Evolutionary conservation across 1,284 basidiomycete species (phyloP).

Genomic region (Trametes versicolor): DNA sequence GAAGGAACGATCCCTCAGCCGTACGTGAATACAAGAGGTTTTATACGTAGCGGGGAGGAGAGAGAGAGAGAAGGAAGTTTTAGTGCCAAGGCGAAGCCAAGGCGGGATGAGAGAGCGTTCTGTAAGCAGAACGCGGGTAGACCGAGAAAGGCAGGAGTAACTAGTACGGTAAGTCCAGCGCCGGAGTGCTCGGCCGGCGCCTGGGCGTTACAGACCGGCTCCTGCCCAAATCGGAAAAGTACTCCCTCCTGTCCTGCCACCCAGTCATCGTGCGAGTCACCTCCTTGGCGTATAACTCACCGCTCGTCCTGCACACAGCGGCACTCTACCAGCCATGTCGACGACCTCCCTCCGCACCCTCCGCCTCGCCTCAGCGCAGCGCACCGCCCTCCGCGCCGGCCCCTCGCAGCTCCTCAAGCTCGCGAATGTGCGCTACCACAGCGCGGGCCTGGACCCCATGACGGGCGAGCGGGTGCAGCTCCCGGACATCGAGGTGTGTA

Average conservation of each 20-base stretch:
- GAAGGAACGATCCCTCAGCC: conserved; percentile 4
- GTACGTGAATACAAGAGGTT: not conserved
- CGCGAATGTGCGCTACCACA: conserved; percentile 32
- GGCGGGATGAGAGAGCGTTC: not conserved
- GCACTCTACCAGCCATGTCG: conserved; percentile 19
- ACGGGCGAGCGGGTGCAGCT: conserved; percentile 39
- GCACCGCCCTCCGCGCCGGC: conserved; percentile 10
- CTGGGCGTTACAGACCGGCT: not conserved
- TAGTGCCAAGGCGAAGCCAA: not conserved
- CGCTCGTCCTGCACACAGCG: not conserved
- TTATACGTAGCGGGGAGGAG: not conserved
- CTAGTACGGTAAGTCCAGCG: not conserved
- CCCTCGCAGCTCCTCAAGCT: conserved; percentile 24
- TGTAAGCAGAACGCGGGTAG: not conserved
- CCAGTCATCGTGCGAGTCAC: conserved; percentile 19
- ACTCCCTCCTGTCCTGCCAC: not conserved
- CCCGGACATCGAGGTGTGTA: conserved; percentile 44
- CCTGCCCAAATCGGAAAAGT: not conserved
- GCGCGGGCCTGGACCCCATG: conserved; percentile 37
- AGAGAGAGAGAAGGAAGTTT: not conserved
- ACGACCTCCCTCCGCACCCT: conserved; percentile 25
- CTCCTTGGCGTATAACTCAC: conserved; percentile 2
- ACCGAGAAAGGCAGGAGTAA: not conserved
- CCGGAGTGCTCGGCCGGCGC: not conserved
- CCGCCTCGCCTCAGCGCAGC: conserved; percentile 18